Conservation (phyloP, 1,284 basidiomycete genomes). For the Moesziomyces antarcticus region DNA sequence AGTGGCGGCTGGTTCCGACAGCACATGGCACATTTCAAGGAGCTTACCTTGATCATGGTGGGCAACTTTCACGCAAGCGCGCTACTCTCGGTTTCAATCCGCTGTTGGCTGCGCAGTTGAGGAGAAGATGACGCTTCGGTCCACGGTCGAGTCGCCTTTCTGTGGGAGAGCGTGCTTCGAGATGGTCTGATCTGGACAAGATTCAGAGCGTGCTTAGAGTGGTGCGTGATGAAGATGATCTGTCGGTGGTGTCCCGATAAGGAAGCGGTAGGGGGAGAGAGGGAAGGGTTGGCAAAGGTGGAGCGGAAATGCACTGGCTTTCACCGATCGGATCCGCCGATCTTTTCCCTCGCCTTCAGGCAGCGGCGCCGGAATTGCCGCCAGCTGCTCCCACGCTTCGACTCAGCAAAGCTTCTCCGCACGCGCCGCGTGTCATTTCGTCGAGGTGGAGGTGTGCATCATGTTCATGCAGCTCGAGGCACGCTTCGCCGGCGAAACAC, state of each 20-base stretch:
- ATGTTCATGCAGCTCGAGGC: background rate
- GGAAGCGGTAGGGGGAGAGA: background rate
- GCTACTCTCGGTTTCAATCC: too few relatives aligned
- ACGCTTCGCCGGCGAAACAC: background rate
- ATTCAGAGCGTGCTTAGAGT: too few relatives aligned
- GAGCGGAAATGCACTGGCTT: slow-evolving; percentile 5
- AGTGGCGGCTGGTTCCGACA: background rate
- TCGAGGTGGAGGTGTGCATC: background rate
- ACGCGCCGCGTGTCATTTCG: background rate
- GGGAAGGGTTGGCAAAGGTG: background rate
- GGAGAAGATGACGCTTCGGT: too few relatives aligned
- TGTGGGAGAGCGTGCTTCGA: too few relatives aligned
- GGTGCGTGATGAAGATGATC: background rate
- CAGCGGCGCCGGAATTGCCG: background rate
- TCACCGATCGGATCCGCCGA: slow-evolving; percentile 33
- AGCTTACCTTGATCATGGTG: slow-evolving; percentile 43
- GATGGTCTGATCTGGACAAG: too few relatives aligned
- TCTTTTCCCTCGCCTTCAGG: background rate
- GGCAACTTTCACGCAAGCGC: background rate
- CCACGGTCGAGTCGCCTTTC: too few relatives aligned
- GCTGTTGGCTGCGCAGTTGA: too few relatives aligned
- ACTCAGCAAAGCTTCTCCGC: background rate
- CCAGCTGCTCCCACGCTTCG: slow-evolving; percentile 11
- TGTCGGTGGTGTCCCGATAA: background rate
- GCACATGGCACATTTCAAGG: background rate